Evolutionary conservation across 306 rosid genomes (phyloP), one percentile per base, ranked within the genome.

Genomic region (Dalbergia cochinchinensis): DNA sequence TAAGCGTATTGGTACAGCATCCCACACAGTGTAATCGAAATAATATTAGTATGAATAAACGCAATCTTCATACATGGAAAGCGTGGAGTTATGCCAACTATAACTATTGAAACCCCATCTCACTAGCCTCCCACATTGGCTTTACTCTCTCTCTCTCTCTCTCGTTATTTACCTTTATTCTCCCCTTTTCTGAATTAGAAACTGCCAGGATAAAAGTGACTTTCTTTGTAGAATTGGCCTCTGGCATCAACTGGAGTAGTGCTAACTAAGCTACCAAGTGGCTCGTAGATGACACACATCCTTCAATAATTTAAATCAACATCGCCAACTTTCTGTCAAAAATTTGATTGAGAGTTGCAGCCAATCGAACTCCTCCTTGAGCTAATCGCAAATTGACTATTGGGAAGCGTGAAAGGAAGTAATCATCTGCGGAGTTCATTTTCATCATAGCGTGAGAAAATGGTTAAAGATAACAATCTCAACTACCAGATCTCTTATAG

Each of bases 311-410:
- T 50, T 58, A 76, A 26, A 77, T 58, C 0, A 65, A 48, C 37
- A 12, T 3, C 13, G 11, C 34, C 15, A 3, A 9, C 3, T 82
- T 59, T 58, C 78, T 71, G 35, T 85, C 78, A 33, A 89, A 92
- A 19, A 91, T 86, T 26, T 86, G 91, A 79, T 94, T 94, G 42
- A 92, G 94, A 19, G 84, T 74, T 41, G 97, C 94, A 39, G 97
- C 97, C 87, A 94, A 85, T 57, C 98, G 91, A 72, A 92, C 97
- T 75, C 93, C 97, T 16, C 88, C 98, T 87, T 94, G 97, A 31
- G 97, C 97, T 71, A 92, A 76, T 48, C 97, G 83, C 83, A 69
- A 33, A 35, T 88, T 83, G 35, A 94, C 90, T 18, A 80, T 77
- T 3, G 97, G 97, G 35, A 51, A 62, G 19, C 97, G 97, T 50